Evolutionary conservation across 208 protist genomes (phyloP).

Genomic region (Acanthamoeba triangularis): DNA sequence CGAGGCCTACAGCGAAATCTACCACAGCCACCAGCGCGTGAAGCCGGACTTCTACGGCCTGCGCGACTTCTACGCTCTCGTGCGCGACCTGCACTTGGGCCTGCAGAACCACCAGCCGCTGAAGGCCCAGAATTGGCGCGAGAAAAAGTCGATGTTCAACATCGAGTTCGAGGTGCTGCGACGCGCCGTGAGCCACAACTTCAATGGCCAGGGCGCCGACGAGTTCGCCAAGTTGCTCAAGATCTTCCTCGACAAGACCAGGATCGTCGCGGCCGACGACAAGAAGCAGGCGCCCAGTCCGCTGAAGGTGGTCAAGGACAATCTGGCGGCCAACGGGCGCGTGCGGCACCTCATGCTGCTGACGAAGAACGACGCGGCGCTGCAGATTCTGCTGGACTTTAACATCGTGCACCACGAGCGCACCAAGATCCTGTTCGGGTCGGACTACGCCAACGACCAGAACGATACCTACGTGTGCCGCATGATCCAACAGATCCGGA

Average conservation of each 20-base stretch:
- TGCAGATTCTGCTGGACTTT: slow-evolving; percentile 73
- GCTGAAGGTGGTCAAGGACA: slow-evolving; percentile 21
- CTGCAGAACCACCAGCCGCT: not conserved
- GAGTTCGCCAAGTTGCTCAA: slow-evolving; percentile 29
- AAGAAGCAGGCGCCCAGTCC: not conserved
- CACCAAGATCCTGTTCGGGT: slow-evolving; percentile 56
- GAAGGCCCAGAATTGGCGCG: not conserved
- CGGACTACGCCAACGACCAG: slow-evolving; percentile 72
- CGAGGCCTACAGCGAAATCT: slow-evolving; percentile 52
- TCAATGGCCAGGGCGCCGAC: slow-evolving; percentile 65
- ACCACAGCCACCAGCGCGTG: slow-evolving; percentile 78
- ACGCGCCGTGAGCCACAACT: slow-evolving; percentile 78
- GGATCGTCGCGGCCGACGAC: not conserved
- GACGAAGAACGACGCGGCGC: slow-evolving; percentile 66
- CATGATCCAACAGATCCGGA: slow-evolving; percentile 82
- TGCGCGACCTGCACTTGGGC: slow-evolving; percentile 68
- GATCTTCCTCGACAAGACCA: slow-evolving; percentile 68
- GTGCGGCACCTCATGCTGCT: slow-evolving; percentile 75
- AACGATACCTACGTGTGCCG: slow-evolving; percentile 76
- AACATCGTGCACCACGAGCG: slow-evolving; percentile 10
- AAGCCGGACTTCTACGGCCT: slow-evolving; percentile 87
- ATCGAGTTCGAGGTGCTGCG: slow-evolving; percentile 4
- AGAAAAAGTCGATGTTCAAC: not conserved
- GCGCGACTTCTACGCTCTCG: slow-evolving; percentile 89
- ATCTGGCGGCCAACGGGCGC: not conserved